Percentiles rank a stretch among this genome's conserved stretches.
These are phyloP conservation scores for Capsella bursapastoris DNA, from an alignment of 345 rosid genomes.

Conservation along the genomic window DNA sequence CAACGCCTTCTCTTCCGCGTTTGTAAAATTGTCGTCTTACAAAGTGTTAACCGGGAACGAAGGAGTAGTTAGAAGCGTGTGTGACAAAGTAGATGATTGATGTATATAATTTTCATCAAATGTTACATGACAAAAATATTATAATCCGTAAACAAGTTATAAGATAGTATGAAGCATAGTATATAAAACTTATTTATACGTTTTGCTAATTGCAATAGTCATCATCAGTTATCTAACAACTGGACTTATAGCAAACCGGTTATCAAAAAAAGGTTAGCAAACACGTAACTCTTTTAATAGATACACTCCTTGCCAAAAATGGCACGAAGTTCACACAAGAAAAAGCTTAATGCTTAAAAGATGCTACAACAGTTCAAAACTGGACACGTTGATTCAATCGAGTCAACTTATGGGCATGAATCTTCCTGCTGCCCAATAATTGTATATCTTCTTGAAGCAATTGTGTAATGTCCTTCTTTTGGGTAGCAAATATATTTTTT, in stretches of 20 bases:
- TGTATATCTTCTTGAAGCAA: neutral
- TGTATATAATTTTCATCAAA: constrained; percentile 2
- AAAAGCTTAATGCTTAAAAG: neutral
- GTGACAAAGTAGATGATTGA: constrained; percentile 45
- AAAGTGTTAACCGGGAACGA: constrained; percentile 45
- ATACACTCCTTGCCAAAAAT: neutral
- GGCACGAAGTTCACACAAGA: no score
- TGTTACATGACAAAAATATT: neutral
- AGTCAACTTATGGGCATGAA: neutral
- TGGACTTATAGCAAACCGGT: neutral
- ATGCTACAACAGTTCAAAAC: neutral
- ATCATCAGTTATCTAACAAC: neutral
- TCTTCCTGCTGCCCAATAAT: neutral
- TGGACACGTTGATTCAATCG: neutral
- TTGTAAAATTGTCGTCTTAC: constrained; percentile 48
- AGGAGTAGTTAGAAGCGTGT: constrained; percentile 48
- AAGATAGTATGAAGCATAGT: neutral
- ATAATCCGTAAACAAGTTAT: neutral
- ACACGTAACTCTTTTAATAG: neutral
- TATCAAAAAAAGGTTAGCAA: neutral
- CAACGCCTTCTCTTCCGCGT: constrained; percentile 50
- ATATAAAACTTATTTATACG: neutral
- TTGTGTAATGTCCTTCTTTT: neutral
- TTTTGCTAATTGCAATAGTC: neutral
- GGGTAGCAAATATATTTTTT: neutral